phyloP scores from a whole-genome alignment of 345 rosid genomes.

The Barbarea vulgaris region DNA sequence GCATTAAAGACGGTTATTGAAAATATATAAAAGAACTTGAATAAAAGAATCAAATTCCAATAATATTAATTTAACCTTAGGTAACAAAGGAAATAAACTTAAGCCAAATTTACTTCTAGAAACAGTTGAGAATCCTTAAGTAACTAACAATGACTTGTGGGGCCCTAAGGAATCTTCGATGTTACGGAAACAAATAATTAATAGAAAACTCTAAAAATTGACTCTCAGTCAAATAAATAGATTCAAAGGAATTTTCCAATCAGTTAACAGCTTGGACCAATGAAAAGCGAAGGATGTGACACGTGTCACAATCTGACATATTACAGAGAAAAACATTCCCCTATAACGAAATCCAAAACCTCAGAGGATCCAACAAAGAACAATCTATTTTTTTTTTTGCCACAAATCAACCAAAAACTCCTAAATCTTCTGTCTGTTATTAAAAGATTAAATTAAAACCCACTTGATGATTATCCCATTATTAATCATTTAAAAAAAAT shows the following conservation, averaged over 20 bases:
- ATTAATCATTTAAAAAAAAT: background rate
- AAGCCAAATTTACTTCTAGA: background rate
- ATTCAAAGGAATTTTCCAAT: background rate
- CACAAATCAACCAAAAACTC: background rate
- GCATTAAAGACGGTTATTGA: background rate
- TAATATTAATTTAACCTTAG: background rate
- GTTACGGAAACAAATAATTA: background rate
- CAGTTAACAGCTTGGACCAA: background rate
- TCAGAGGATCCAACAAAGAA: constrained; percentile 15
- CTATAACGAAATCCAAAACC: background rate
- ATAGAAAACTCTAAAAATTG: background rate
- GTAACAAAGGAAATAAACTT: background rate
- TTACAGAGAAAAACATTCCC: constrained; percentile 3
- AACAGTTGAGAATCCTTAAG: background rate
- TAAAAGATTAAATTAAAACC: background rate
- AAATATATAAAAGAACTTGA: too few species aligned
- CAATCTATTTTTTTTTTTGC: background rate
- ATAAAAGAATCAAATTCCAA: background rate
- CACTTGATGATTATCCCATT: constrained; percentile 21
- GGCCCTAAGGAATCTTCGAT: background rate
- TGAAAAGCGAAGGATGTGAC: background rate
- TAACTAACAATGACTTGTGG: background rate
- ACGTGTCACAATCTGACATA: constrained; percentile 26
- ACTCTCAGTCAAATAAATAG: background rate
- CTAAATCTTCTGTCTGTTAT: background rate